Percentiles rank a stretch among this genome's conserved stretches.
Conservation (phyloP, 352 stramenopile species). For the Halophytophthora polymorphica region DNA sequence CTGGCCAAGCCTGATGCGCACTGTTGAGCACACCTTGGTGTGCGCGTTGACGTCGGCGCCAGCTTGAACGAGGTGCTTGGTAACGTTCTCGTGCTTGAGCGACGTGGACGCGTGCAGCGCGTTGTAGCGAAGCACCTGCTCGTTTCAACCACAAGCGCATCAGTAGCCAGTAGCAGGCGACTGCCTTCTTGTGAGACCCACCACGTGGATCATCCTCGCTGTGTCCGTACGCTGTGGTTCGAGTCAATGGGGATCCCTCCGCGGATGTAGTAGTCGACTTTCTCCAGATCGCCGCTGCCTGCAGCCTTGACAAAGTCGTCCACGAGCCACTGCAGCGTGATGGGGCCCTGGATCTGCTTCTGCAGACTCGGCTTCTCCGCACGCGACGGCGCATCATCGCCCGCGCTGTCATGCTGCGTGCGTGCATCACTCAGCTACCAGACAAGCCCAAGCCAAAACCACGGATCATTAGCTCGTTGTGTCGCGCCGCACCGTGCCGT, state of each 20-base stretch:
- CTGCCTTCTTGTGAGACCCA: neutral
- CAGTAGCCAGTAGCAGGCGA: neutral
- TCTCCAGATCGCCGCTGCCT: conserved; percentile 29
- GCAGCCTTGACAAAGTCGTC: conserved; percentile 60
- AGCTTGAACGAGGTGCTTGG: conserved; percentile 43
- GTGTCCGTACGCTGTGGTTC: conserved; percentile 38
- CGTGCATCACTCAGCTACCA: neutral
- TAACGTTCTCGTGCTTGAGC: conserved; percentile 28
- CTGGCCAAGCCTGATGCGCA: neutral
- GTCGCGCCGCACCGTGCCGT: no score
- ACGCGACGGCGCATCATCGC: neutral
- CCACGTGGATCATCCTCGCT: no score
- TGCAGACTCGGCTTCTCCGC: conserved; percentile 16
- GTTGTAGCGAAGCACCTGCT: conserved; percentile 48
- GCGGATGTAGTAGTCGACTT: conserved; percentile 51
- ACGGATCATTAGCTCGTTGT: no score
- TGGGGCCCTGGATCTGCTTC: conserved; percentile 45
- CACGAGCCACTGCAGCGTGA: conserved; percentile 50
- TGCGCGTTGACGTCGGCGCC: conserved; percentile 39
- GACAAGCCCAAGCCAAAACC: neutral
- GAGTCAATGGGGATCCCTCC: conserved; percentile 49
- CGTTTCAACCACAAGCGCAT: neutral
- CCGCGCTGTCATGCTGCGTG: neutral
- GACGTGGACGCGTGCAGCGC: conserved; percentile 45
- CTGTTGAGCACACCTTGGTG: conserved; percentile 18